A percentile compares a stretch with the other conserved stretches of the same genome.
phyloP scores from a whole-genome alignment of 139 green algal species.

The Prasinococcaceae sp. region DNA sequence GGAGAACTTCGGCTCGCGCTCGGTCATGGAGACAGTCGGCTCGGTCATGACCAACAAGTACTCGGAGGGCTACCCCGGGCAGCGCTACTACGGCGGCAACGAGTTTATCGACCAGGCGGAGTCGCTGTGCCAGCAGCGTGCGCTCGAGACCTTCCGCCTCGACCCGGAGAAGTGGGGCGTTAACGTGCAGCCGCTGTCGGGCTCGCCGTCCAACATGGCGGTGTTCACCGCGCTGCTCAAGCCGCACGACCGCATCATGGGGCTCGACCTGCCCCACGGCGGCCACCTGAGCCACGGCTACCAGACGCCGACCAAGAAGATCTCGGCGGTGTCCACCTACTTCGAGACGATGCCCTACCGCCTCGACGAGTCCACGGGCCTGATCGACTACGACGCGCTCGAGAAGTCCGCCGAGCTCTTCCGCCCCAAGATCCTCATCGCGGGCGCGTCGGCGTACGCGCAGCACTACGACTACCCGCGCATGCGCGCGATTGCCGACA shows the following conservation, averaged over 20 bases:
- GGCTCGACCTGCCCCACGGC: slow-evolving; percentile 89
- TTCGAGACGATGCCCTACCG: slow-evolving; percentile 97
- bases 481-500: slow-evolving; percentile 57
- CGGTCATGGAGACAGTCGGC: slow-evolving; percentile 91
- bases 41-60: slow-evolving; percentile 99
- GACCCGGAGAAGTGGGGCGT: slow-evolving; percentile 77
- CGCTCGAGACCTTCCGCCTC: slow-evolving; percentile 74
- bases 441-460: slow-evolving; percentile 84
- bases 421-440: slow-evolving; percentile 68
- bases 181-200: slow-evolving; percentile 83
- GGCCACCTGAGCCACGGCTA: slow-evolving; percentile 93
- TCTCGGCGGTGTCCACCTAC: slow-evolving; percentile 90
- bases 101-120: slow-evolving; percentile 90
- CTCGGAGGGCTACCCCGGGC: slow-evolving; percentile 60
- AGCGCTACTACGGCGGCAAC: slow-evolving; percentile 95
- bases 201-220: slow-evolving; percentile 93
- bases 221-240: slow-evolving; percentile 95
- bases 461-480: slow-evolving; percentile 84
- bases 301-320: slow-evolving; percentile 95
- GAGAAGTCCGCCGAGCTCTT: slow-evolving; percentile 25
- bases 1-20: slow-evolving; percentile 90
- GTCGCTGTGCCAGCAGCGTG: slow-evolving; percentile 56
- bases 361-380: slow-evolving; percentile 79
- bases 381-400: slow-evolving; percentile 86
- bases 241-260: slow-evolving; percentile 97